Percentiles rank a stretch among this genome's conserved stretches.
Conservation (phyloP, 345 rosid genomes). For the Cardamine resedifolia region DNA sequence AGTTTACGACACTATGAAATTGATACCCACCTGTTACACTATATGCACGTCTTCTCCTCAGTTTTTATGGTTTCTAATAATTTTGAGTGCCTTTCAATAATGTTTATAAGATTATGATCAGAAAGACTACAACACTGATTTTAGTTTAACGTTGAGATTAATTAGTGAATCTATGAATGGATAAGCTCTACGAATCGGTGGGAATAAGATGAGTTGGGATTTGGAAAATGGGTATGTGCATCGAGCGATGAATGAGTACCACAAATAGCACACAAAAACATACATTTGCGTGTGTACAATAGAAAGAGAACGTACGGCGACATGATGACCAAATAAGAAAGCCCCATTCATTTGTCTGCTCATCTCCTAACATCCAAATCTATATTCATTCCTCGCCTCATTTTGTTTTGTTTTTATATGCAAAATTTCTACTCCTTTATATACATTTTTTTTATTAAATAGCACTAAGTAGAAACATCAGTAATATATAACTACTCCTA, state of each 20-base stretch:
- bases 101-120: slow-evolving; percentile 4
- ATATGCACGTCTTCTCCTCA: slow-evolving; percentile 11
- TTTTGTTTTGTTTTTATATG: slow-evolving; percentile 13
- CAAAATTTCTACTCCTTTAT: neutral
- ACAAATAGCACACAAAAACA: slow-evolving; percentile 19
- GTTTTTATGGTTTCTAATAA: neutral
- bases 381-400: slow-evolving; percentile 11
- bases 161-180: neutral
- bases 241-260: slow-evolving; percentile 10
- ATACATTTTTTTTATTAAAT: no score
- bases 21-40: slow-evolving; percentile 25
- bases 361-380: slow-evolving; percentile 25
- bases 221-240: slow-evolving; percentile 24
- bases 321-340: slow-evolving; percentile 35
- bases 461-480: neutral
- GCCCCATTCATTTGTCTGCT: slow-evolving; percentile 34
- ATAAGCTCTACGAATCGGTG: neutral
- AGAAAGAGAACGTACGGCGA: slow-evolving; percentile 35
- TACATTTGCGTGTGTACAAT: slow-evolving; percentile 21
- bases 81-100: neutral
- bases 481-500: neutral
- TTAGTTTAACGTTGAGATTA: neutral
- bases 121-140: neutral
- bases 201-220: neutral
- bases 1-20: slow-evolving; percentile 21